These are phyloP conservation scores for Athelia psychrophila DNA, from an alignment of 1,284 basidiomycete species.

Conservation along the genomic window DNA sequence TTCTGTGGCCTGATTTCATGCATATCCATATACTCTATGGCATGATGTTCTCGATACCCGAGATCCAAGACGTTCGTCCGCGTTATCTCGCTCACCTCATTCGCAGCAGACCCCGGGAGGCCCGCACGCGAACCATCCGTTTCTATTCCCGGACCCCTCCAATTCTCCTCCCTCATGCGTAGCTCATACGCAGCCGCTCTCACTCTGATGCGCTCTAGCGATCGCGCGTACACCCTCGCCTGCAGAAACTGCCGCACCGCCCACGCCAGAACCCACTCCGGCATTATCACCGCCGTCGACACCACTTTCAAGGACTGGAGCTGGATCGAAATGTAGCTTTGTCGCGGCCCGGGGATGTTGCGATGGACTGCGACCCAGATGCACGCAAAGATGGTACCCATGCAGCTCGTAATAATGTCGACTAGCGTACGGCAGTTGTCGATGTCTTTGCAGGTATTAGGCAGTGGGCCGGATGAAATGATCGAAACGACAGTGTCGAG, in stretches of 20 bases:
- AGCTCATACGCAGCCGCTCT: background rate
- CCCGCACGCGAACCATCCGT: too few relatives aligned
- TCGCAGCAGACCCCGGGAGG: too few relatives aligned
- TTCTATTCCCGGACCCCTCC: too few relatives aligned
- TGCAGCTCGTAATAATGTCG: constrained; percentile 15
- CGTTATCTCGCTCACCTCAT: too few relatives aligned
- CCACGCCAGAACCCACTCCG: constrained; percentile 12
- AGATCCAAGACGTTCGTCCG: too few relatives aligned
- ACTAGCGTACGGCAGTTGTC: constrained; percentile 1
- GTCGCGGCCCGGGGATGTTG: constrained; percentile 10
- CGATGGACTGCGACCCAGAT: constrained; percentile 16
- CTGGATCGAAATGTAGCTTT: background rate
- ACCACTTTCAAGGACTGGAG: constrained; percentile 6
- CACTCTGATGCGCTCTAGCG: constrained; percentile 2
- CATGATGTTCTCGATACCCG: too few relatives aligned
- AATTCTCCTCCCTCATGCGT: too few relatives aligned
- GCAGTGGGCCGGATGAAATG: too few relatives aligned
- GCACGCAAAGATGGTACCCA: constrained; percentile 15
- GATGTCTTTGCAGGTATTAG: too few relatives aligned
- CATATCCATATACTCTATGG: too few relatives aligned
- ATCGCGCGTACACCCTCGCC: constrained; percentile 2
- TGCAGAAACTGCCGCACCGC: constrained; percentile 8
- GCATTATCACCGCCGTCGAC: constrained; percentile 11
- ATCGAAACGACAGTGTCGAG: too few relatives aligned
- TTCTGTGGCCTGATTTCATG: too few relatives aligned